These are phyloP conservation scores for Claviceps citrina DNA, from an alignment of 2,329 filamentous ascomycete genomes.

Conservation along the genomic window DNA sequence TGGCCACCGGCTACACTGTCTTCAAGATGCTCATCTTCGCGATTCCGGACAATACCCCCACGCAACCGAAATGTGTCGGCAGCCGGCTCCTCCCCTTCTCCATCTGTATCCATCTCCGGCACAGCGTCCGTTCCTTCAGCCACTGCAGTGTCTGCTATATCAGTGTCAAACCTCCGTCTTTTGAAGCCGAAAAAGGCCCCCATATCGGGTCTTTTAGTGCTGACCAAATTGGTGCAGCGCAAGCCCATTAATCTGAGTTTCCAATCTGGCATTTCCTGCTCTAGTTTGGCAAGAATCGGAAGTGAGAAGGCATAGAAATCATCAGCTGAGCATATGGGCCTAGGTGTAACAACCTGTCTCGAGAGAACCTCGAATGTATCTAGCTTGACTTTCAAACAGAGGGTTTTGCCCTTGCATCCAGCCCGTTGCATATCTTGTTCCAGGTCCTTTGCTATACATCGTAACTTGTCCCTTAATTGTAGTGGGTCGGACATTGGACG, in stretches of 20 bases:
- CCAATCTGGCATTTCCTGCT: constrained; percentile 68
- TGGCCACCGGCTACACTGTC: constrained; percentile 17
- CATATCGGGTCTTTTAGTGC: constrained; percentile 65
- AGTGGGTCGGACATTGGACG: constrained; percentile 55
- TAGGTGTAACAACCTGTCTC: constrained; percentile 60
- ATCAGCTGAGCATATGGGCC: constrained; percentile 55
- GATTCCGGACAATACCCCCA: neutral
- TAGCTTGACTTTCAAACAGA: constrained; percentile 84
- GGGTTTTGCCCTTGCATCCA: constrained; percentile 74
- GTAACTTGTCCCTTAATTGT: constrained; percentile 60
- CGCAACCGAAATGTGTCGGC: constrained; percentile 29
- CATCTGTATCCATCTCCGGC: constrained; percentile 17
- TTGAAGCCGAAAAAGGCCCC: constrained; percentile 64
- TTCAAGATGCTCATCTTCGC: neutral
- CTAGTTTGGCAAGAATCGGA: constrained; percentile 70
- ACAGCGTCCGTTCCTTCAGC: constrained; percentile 20
- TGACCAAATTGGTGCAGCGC: constrained; percentile 73
- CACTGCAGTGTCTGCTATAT: constrained; percentile 10
- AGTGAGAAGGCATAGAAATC: constrained; percentile 72
- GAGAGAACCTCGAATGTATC: constrained; percentile 89
- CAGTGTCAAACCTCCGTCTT: constrained; percentile 12
- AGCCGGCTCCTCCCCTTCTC: constrained; percentile 52
- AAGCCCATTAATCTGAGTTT: constrained; percentile 76
- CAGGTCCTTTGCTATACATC: constrained; percentile 67
- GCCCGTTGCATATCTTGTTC: constrained; percentile 71